These are phyloP conservation scores for Colletotrichum zoysiae DNA, from an alignment of 2,329 filamentous ascomycete species.

Conservation along the genomic window DNA sequence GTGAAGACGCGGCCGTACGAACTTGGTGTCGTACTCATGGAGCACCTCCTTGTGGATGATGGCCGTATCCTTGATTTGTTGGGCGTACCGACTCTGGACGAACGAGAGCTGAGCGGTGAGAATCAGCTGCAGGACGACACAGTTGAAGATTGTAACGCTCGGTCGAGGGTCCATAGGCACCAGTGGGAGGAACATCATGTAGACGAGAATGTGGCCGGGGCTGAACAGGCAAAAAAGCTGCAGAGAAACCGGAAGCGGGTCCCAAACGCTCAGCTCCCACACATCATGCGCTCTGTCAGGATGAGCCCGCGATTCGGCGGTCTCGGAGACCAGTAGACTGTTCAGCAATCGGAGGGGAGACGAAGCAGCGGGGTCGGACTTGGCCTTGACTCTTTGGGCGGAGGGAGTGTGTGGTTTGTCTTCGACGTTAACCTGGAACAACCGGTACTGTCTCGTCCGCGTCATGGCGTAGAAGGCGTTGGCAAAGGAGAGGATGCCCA, in stretches of 20 bases:
- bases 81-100: conserved; percentile 79
- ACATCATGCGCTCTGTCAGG: conserved; percentile 87
- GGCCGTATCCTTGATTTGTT: conserved; percentile 86
- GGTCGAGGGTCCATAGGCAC: conserved; percentile 80
- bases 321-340: conserved; percentile 74
- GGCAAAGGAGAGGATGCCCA: conserved; percentile 74
- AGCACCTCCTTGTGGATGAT: conserved; percentile 93
- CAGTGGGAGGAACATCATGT: conserved; percentile 88
- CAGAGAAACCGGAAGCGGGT: conserved; percentile 86
- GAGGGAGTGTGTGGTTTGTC: conserved; percentile 82
- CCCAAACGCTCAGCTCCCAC: conserved; percentile 95
- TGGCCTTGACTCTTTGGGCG: conserved; percentile 87
- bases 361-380: conserved; percentile 81
- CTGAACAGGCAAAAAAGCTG: conserved; percentile 92
- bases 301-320: conserved; percentile 85
- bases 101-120: conserved; percentile 83
- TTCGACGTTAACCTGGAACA: conserved; percentile 91
- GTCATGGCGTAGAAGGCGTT: conserved; percentile 88
- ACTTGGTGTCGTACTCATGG: conserved; percentile 96
- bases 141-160: conserved; percentile 87
- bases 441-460: conserved; percentile 85
- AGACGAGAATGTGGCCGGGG: conserved; percentile 91
- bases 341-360: conserved; percentile 84
- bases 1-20: conserved; percentile 90
- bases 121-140: conserved; percentile 79